A percentile compares a stretch with the other conserved stretches of the same genome.
Conservation (phyloP, 371 early-diverging fungal genomes). For the Actinomortierella wolfii region DNA sequence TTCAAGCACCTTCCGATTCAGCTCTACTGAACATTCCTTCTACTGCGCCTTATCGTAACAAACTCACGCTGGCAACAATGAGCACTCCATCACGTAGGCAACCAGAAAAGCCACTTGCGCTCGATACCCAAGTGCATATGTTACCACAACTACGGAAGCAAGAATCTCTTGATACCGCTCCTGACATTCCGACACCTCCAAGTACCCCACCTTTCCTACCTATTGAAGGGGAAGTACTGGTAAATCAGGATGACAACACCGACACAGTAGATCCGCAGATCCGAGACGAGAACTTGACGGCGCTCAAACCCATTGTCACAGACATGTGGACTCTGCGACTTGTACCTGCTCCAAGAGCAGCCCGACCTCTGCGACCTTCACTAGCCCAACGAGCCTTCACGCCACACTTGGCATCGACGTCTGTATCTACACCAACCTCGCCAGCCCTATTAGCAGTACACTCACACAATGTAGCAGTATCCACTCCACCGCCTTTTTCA, state of each 20-base stretch:
- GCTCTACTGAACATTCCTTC: no score
- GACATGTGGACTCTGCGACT: slow-evolving; percentile 39
- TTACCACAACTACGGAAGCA: no score
- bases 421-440: not conserved
- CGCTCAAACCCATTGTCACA: slow-evolving; percentile 30
- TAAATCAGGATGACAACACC: not conserved
- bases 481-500: no score
- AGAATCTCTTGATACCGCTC: not conserved
- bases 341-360: no score
- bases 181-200: slow-evolving; percentile 39
- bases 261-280: slow-evolving; percentile 16
- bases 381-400: slow-evolving; percentile 47
- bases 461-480: no score
- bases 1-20: no score
- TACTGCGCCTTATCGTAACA: no score
- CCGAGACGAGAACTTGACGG: slow-evolving; percentile 23
- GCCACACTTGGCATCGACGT: slow-evolving; percentile 7
- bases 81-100: no score
- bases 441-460: no score
- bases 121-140: not conserved
- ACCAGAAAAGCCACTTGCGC: no score
- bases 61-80: no score
- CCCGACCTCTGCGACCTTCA: slow-evolving; percentile 36
- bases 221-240: not conserved
- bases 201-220: slow-evolving; percentile 38